phyloP scores from a whole-genome alignment of 1,284 basidiomycete species.

The Phellopilus nigrolimitatus region DNA sequence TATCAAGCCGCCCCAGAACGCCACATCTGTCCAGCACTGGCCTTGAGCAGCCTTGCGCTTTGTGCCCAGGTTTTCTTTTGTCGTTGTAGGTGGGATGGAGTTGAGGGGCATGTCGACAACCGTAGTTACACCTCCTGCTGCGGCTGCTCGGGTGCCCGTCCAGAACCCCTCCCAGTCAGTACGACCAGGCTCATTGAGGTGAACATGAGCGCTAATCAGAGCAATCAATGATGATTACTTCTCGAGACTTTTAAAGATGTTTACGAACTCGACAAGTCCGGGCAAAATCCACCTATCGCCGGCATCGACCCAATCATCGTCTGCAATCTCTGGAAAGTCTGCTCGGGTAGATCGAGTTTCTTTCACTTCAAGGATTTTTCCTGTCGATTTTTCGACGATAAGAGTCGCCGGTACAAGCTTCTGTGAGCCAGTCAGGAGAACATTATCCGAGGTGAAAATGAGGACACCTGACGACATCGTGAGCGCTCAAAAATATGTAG shows the following conservation, averaged over 20 bases:
- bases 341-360: conserved; percentile 29
- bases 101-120: conserved; percentile 95
- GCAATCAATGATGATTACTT: neutral
- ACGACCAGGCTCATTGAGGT: conserved; percentile 89
- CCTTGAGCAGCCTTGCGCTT: conserved; percentile 70
- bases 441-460: conserved; percentile 46
- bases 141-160: conserved; percentile 85
- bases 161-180: conserved; percentile 93
- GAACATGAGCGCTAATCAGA: conserved; percentile 73
- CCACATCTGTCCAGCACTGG: conserved; percentile 81
- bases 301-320: conserved; percentile 53
- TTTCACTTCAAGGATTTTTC: conserved; percentile 62
- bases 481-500: no score
- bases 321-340: conserved; percentile 33
- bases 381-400: conserved; percentile 54
- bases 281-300: conserved; percentile 70
- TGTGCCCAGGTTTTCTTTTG: conserved; percentile 61
- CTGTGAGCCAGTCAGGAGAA: conserved; percentile 52
- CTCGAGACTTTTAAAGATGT: no score
- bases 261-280: conserved; percentile 77
- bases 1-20: conserved; percentile 93
- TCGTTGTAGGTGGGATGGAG: conserved; percentile 91
- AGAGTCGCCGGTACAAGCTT: conserved; percentile 66
- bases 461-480: neutral
- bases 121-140: conserved; percentile 87